These are phyloP conservation scores for Anthracocystis setariae DNA, from an alignment of 1,284 basidiomycete species.

Conservation along the genomic window DNA sequence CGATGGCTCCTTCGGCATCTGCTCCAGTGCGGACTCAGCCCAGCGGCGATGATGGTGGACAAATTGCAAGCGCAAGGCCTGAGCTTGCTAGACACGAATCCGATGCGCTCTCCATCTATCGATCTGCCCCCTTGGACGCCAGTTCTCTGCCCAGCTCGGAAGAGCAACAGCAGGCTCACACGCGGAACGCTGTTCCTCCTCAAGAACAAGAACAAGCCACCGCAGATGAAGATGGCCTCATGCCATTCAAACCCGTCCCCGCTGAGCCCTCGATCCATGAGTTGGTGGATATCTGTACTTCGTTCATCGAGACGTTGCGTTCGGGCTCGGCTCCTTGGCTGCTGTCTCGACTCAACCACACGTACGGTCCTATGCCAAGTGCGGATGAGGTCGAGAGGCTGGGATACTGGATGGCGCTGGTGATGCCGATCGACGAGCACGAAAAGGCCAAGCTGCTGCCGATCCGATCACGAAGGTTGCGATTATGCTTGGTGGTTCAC, in stretches of 20 bases:
- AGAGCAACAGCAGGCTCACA: conserved; percentile 2
- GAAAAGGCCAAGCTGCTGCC: conserved; percentile 94
- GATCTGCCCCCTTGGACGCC: conserved; percentile 2
- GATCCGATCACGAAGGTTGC: conserved; percentile 80
- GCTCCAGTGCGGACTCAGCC: conserved; percentile 8
- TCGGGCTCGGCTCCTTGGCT: conserved; percentile 90
- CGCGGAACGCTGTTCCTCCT: not conserved
- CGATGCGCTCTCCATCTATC: conserved; percentile 37
- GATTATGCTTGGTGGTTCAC: conserved; percentile 84
- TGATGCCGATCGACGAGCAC: conserved; percentile 92
- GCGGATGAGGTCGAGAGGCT: conserved; percentile 55
- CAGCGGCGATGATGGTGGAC: not conserved
- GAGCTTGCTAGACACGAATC: conserved; percentile 24
- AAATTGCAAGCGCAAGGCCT: conserved; percentile 7
- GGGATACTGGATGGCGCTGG: conserved; percentile 80
- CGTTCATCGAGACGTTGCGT: conserved; percentile 82
- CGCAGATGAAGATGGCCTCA: conserved; percentile 15
- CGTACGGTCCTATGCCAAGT: conserved; percentile 59
- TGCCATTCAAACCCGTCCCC: conserved; percentile 44
- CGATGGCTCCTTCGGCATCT: conserved; percentile 23
- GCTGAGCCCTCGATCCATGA: conserved; percentile 73
- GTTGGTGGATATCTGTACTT: conserved; percentile 79
- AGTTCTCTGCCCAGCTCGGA: too few species aligned
- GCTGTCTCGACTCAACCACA: conserved; percentile 79
- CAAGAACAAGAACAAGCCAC: not conserved